Conservation (phyloP, 495 filamentous ascomycete species). For the Daldinia vernicosa region DNA sequence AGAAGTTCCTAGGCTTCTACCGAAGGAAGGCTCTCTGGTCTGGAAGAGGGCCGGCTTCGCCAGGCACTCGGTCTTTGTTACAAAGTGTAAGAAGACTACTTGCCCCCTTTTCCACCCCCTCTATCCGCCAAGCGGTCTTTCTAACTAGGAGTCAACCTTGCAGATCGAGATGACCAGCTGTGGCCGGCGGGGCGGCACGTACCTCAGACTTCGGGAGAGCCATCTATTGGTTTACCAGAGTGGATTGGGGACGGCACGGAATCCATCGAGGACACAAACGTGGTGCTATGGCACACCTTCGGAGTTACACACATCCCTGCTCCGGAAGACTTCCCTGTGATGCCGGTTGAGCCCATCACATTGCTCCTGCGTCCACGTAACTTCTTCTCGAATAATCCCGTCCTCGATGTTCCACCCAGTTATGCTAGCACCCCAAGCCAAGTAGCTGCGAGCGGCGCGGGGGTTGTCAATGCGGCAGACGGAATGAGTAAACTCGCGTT, state of each 20-base stretch:
- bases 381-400: constrained; percentile 89
- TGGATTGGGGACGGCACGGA: constrained; percentile 83
- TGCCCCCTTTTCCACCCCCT: neutral
- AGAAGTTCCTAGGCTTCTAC: constrained; percentile 81
- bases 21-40: constrained; percentile 83
- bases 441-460: constrained; percentile 60
- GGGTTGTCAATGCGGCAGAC: constrained; percentile 58
- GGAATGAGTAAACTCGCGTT: constrained; percentile 58
- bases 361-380: constrained; percentile 83
- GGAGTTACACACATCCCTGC: constrained; percentile 91
- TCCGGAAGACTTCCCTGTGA: constrained; percentile 93
- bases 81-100: constrained; percentile 73
- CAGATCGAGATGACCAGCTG: constrained; percentile 85
- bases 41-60: constrained; percentile 97
- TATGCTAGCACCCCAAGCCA: constrained; percentile 78
- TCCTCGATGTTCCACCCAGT: constrained; percentile 85
- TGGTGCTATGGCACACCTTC: constrained; percentile 97
- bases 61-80: constrained; percentile 89
- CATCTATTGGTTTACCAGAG: constrained; percentile 77
- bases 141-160: constrained; percentile 1
- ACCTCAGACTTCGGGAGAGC: constrained; percentile 89
- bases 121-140: neutral
- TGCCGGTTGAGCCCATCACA: constrained; percentile 92
- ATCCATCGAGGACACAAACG: constrained; percentile 82
- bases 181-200: constrained; percentile 94